Percentiles rank a stretch among this genome's conserved stretches.
These are phyloP conservation scores for Scheffersomyces quercinus DNA, from an alignment of 1,139 yeast species.

Conservation along the genomic window DNA sequence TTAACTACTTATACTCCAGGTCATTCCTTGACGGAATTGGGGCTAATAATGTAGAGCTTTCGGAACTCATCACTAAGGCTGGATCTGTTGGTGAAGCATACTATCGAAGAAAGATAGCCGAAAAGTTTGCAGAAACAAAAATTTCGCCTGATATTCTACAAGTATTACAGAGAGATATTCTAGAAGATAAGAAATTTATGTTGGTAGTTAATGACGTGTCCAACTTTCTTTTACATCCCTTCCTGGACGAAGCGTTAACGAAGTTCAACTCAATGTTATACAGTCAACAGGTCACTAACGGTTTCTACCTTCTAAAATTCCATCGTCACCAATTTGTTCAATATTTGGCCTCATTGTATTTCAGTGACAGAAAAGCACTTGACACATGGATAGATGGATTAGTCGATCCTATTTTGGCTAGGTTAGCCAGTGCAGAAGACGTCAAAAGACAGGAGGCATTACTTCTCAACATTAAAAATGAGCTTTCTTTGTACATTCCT, in stretches of 20 bases:
- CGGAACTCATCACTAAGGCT: constrained; percentile 13
- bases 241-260: constrained; percentile 5
- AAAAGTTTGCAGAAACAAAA: constrained; percentile 5
- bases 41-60: constrained; percentile 7
- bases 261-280: constrained; percentile 7
- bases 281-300: constrained; percentile 11
- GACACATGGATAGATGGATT: constrained; percentile 19
- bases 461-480: background rate
- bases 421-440: constrained; percentile 2
- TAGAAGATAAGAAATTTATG: constrained; percentile 18
- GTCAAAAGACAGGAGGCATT: background rate
- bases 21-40: constrained; percentile 9
- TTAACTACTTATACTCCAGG: constrained; percentile 18
- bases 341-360: constrained; percentile 20
- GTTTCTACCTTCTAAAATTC: constrained; percentile 14
- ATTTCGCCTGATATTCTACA: background rate
- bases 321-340: constrained; percentile 22
- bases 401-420: constrained; percentile 8
- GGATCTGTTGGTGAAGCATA: constrained; percentile 19
- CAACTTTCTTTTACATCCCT: constrained; percentile 10
- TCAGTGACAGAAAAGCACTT: constrained; percentile 8
- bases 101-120: constrained; percentile 13
- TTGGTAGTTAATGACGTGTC: constrained; percentile 12
- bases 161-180: background rate
- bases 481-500: background rate